These are phyloP conservation scores for Paramecium sonneborni DNA, from an alignment of 73 alveolate species.

Conservation along the genomic window DNA sequence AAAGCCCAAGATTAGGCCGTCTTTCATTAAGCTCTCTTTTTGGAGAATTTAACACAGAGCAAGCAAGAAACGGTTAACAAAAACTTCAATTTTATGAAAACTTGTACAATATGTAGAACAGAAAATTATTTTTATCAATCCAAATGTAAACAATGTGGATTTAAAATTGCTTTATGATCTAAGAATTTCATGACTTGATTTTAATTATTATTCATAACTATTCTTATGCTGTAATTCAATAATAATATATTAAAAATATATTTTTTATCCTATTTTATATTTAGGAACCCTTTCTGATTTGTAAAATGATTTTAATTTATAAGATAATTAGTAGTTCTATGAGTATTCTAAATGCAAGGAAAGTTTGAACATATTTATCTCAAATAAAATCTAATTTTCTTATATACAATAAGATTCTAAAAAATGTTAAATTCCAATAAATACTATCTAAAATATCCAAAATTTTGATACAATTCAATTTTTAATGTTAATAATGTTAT, in stretches of 20 bases:
- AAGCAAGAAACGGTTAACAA: neutral
- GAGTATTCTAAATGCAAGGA: too few species aligned
- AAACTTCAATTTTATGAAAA: neutral
- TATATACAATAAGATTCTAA: too few species aligned
- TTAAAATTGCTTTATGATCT: neutral
- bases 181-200: neutral
- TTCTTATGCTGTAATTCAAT: neutral
- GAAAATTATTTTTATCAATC: constrained; percentile 8
- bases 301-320: too few species aligned
- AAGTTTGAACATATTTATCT: too few species aligned
- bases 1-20: neutral
- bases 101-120: neutral
- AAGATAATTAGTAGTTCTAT: too few species aligned
- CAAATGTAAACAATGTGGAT: constrained; percentile 5
- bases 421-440: too few species aligned
- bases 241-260: neutral
- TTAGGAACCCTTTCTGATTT: too few species aligned
- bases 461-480: too few species aligned
- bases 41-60: neutral
- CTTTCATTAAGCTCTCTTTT: constrained; percentile 17
- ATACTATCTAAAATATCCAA: too few species aligned
- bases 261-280: neutral
- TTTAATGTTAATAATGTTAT: too few species aligned
- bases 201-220: neutral
- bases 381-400: too few species aligned